Evolutionary conservation across 2,329 filamentous ascomycete species (phyloP), one percentile per base, ranked within the genome.

Genomic region (Alternaria postmessia): DNA sequence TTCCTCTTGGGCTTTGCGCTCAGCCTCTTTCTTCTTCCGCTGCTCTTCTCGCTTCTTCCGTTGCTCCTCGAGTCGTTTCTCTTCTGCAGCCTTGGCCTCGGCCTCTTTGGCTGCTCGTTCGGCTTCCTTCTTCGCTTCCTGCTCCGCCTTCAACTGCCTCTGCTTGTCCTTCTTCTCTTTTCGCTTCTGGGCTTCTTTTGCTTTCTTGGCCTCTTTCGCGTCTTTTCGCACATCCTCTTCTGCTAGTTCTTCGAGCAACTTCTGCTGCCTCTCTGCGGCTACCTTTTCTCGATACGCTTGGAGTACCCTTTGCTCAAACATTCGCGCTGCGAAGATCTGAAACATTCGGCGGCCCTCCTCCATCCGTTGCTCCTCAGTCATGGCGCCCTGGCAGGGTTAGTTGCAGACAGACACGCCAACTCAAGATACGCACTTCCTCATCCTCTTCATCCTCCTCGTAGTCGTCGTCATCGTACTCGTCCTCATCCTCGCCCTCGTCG

Each of bases 321-420:
- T 99, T 65, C 95, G 89, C 59, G 95, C 95, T 62, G 95, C 95
- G 79, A 99, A 99, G 78, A 99, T 98, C 79, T 99, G 95, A 77
- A 99, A 99, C 95, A 99, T 99, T 69, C 94, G 87, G 57, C 95
- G 89, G 62, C 95, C 95, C 83, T 99, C 95, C 78, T 98, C 94
- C 95, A 99, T 98, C 63, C 95, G 91, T 83, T 98, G 94, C 81
- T 97, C 93, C 83, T 98, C 94, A 52, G 93, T 97, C 92, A 98
- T 95, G 66, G 91, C 89, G 77, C 96, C 94, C 94, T 98, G 81
- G 75, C 79, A 51, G 62, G 54, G 64, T 71, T 74, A 75, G 72
- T 63, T 63, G 54, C 53, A 30, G 36, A 59, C 61, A 48, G n/a
- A 51, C 51, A 59, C 53, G 56, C 51, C 54, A 44, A 47, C 51